A percentile compares a stretch with the other conserved stretches of the same genome.
phyloP scores from a whole-genome alignment of 2,329 filamentous ascomycete species.

The Alternaria sp. region DNA sequence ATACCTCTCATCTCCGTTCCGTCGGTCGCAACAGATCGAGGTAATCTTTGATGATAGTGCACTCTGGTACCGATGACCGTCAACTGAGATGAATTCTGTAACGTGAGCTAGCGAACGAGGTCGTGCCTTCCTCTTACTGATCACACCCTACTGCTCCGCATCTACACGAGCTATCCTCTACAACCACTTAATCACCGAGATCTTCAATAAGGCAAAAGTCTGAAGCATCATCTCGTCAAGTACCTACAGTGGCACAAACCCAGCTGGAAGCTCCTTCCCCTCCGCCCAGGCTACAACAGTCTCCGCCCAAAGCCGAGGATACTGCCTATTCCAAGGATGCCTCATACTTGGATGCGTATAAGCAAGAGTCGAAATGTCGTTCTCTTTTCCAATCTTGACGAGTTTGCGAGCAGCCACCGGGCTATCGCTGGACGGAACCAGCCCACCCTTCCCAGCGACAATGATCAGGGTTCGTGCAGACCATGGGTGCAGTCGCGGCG shows the following conservation, averaged over 20 bases:
- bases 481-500: background rate
- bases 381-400: background rate
- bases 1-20: background rate
- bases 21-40: background rate
- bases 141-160: too few species aligned
- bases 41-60: background rate
- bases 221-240: too few species aligned
- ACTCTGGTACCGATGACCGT: background rate
- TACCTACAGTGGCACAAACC: too few species aligned
- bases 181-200: too few species aligned
- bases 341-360: background rate
- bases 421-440: background rate
- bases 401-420: background rate
- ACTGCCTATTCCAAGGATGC: background rate
- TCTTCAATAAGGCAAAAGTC: too few species aligned
- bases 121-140: background rate
- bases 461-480: background rate
- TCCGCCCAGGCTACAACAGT: background rate
- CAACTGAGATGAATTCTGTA: background rate
- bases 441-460: background rate
- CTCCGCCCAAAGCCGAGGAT: background rate
- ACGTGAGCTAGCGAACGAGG: background rate
- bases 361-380: background rate
- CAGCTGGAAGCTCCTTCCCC: background rate
- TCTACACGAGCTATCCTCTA: too few species aligned